A percentile compares a stretch with the other conserved stretches of the same genome.
phyloP scores from a whole-genome alignment of 1,284 basidiomycete species.

The Boletus semigastroideus region DNA sequence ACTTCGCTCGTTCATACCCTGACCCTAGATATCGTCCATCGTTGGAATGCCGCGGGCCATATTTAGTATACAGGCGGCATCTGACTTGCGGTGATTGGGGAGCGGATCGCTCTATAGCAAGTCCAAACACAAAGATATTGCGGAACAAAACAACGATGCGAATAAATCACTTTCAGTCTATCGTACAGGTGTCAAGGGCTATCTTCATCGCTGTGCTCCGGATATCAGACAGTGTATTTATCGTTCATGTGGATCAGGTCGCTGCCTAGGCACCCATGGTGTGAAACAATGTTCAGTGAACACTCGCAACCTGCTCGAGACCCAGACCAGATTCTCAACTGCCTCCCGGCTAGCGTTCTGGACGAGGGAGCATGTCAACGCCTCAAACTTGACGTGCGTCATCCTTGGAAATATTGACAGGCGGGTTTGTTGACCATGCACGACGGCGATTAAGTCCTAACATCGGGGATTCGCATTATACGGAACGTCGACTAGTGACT shows the following conservation, averaged over 20 bases:
- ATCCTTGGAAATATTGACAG: constrained; percentile 5
- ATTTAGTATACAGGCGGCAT: neutral
- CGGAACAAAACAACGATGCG: neutral
- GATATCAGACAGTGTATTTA: constrained; percentile 2
- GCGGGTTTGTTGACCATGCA: constrained; percentile 5
- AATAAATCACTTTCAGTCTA: constrained; percentile 5
- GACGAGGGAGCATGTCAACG: neutral
- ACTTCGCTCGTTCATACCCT: constrained; percentile 16
- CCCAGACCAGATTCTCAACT: constrained; percentile 15
- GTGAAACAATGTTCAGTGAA: constrained; percentile 1
- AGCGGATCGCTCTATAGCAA: constrained; percentile 2
- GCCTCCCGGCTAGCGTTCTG: neutral
- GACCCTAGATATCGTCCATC: constrained; percentile 5
- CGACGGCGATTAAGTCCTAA: constrained; percentile 24
- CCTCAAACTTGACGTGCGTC: constrained; percentile 11
- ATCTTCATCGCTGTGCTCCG: constrained; percentile 1
- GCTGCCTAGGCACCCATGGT: constrained; percentile 6
- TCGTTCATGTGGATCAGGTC: constrained; percentile 28
- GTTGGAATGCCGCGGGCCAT: constrained; percentile 5
- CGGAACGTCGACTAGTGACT: constrained; percentile 4
- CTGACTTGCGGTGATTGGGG: constrained; percentile 18
- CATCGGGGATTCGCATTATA: constrained; percentile 28
- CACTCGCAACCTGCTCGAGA: neutral
- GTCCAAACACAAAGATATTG: constrained; percentile 1
- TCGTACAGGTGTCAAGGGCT: neutral